Percentiles rank a stretch among this genome's conserved stretches.
These are phyloP conservation scores for California macrophylla DNA, from an alignment of 441 rosid species.

Conservation along the genomic window DNA sequence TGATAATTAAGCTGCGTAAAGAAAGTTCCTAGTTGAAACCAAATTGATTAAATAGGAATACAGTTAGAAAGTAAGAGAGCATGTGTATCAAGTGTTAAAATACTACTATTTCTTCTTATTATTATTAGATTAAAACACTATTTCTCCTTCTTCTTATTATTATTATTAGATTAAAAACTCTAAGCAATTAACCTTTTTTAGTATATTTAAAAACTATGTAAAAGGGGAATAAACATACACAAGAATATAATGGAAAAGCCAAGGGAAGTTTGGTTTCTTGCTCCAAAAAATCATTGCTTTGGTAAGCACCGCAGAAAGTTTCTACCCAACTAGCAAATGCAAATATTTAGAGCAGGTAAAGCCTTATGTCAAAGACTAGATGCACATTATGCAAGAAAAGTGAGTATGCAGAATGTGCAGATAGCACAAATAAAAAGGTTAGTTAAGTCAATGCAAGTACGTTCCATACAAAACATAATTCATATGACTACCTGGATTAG, in stretches of 20 bases:
- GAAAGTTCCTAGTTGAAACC: background rate
- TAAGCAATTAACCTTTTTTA: background rate
- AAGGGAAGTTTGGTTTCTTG: background rate
- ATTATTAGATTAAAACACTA: no score
- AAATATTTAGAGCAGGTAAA: no score
- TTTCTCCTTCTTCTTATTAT: background rate
- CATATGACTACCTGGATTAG: background rate
- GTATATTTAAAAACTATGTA: background rate
- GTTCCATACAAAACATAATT: background rate
- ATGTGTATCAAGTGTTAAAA: background rate
- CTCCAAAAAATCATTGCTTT: background rate
- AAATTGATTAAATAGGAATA: background rate
- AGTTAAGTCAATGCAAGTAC: background rate
- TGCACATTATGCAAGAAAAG: background rate
- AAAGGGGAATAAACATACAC: background rate
- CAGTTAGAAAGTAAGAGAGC: background rate
- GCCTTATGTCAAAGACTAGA: no score
- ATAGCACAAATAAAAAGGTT: background rate
- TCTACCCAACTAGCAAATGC: background rate
- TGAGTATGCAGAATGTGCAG: background rate
- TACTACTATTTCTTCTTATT: background rate
- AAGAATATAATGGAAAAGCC: background rate
- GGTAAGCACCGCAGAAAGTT: background rate
- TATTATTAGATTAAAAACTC: background rate
- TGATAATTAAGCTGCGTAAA: background rate